phyloP scores from a whole-genome alignment of 495 filamentous ascomycete species.

The Penicillium lagena region DNA sequence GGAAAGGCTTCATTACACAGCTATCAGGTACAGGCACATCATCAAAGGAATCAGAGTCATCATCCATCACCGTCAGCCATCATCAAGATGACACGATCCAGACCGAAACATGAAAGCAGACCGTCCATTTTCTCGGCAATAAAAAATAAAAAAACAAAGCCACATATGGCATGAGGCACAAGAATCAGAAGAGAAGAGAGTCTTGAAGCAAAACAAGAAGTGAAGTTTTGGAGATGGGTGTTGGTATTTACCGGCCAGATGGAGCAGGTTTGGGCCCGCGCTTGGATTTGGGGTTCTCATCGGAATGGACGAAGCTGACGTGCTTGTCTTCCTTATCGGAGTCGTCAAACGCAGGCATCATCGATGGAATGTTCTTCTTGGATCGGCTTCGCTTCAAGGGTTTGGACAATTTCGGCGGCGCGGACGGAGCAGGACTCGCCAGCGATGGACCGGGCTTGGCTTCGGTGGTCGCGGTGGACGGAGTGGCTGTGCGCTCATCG shows the following conservation, averaged over 20 bases:
- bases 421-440: constrained; percentile 23
- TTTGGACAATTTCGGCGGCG: constrained; percentile 30
- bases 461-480: constrained; percentile 24
- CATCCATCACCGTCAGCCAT: constrained; percentile 13
- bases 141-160: constrained; percentile 3
- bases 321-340: constrained; percentile 36
- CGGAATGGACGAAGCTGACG: constrained; percentile 41
- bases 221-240: background rate
- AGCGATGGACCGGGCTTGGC: constrained; percentile 32
- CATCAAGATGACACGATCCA: constrained; percentile 12
- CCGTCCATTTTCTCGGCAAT: constrained; percentile 1
- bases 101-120: background rate
- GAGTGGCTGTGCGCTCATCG: constrained; percentile 32
- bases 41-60: constrained; percentile 15
- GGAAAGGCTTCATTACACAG: constrained; percentile 11
- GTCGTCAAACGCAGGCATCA: constrained; percentile 36
- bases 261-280: constrained; percentile 15
- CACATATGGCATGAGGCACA: background rate
- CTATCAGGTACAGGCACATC: constrained; percentile 14
- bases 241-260: constrained; percentile 1
- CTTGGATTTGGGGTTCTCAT: constrained; percentile 21
- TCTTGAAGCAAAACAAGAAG: background rate
- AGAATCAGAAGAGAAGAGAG: background rate
- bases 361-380: constrained; percentile 30
- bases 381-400: constrained; percentile 37